phyloP scores from a whole-genome alignment of 306 rosid species.

The Lagenaria siceraria region DNA sequence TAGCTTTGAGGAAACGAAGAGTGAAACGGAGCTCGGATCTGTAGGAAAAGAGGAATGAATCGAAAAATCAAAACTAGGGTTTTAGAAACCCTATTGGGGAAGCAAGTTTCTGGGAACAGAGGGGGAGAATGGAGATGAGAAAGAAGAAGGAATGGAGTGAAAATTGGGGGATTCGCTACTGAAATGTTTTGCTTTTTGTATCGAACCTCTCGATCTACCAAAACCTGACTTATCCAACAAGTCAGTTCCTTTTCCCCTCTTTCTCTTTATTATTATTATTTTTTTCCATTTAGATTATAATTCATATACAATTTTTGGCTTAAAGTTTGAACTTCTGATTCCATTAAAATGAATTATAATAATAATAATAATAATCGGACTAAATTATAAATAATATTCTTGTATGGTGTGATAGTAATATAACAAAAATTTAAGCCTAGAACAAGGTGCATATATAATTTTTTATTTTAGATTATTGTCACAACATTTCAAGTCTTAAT shows the following conservation, averaged over 20 bases:
- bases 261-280: neutral
- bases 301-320: neutral
- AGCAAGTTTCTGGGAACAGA: neutral
- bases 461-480: too few relatives aligned
- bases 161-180: slow-evolving; percentile 1
- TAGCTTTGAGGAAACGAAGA: slow-evolving; percentile 11
- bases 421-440: too few relatives aligned
- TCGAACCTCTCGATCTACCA: neutral
- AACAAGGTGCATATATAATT: too few relatives aligned
- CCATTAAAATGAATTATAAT: too few relatives aligned
- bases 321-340: too few relatives aligned
- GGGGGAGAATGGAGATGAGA: neutral
- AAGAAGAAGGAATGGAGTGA: neutral
- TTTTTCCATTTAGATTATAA: neutral
- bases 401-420: too few relatives aligned
- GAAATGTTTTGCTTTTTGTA: neutral
- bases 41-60: neutral
- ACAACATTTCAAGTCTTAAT: too few relatives aligned
- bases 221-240: slow-evolving; percentile 11
- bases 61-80: neutral
- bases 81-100: neutral
- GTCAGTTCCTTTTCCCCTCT: neutral
- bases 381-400: too few relatives aligned
- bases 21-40: slow-evolving; percentile 1
- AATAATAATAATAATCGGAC: too few relatives aligned